These are phyloP conservation scores for Wickerhamiella alocasiicola DNA, from an alignment of 805 yeast genomes.

Conservation along the genomic window DNA sequence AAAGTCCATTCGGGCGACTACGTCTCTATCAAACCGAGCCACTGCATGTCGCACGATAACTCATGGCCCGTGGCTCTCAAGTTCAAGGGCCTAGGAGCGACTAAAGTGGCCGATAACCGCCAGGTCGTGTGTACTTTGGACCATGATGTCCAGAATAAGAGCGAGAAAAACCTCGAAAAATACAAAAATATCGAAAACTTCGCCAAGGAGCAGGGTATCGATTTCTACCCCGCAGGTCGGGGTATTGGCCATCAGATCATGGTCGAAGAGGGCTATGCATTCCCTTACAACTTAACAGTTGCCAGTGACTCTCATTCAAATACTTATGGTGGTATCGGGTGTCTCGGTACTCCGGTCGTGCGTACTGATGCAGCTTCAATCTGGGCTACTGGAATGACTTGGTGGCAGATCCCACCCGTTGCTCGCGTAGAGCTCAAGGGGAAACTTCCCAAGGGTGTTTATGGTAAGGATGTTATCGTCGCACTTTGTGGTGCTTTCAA, in stretches of 20 bases:
- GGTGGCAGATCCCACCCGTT: constrained; percentile 99
- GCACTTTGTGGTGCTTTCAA: constrained; percentile 88
- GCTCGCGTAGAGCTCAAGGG: constrained; percentile 85
- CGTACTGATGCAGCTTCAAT: constrained; percentile 98
- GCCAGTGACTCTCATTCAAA: constrained; percentile 98
- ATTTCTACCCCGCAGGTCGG: constrained; percentile 96
- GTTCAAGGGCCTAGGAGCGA: constrained; percentile 90
- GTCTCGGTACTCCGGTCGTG: constrained; percentile 94
- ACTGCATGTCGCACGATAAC: constrained; percentile 98
- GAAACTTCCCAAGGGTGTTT: constrained; percentile 67
- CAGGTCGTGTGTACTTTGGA: constrained; percentile 95
- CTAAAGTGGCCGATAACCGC: constrained; percentile 63
- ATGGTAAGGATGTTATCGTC: constrained; percentile 95
- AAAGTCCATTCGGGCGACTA: constrained; percentile 81
- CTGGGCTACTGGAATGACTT: constrained; percentile 99
- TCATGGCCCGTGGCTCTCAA: constrained; percentile 99
- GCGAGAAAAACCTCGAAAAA: constrained; percentile 78
- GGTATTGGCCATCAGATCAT: constrained; percentile 99
- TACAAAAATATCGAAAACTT: constrained; percentile 80
- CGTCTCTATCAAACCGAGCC: constrained; percentile 88
- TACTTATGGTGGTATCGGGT: constrained; percentile 94
- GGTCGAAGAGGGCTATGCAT: constrained; percentile 98
- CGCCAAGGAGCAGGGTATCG: constrained; percentile 82
- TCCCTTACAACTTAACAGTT: constrained; percentile 83
- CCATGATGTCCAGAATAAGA: constrained; percentile 93